Conservation (phyloP, 805 yeast genomes). For the Scheffersomyces ergatensis region DNA sequence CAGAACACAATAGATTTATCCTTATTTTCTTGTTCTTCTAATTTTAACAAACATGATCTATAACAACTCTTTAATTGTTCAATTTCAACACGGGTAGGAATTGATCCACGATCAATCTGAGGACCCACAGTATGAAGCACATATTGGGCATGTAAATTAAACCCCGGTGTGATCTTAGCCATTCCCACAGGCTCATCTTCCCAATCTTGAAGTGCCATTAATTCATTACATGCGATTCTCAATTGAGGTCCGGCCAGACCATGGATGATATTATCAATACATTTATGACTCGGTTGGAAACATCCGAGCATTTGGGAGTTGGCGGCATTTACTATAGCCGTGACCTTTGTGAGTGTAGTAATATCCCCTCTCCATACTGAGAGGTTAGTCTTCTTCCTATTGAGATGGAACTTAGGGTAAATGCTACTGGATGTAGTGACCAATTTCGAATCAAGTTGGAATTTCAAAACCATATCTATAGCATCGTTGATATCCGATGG, state of each 20-base stretch:
- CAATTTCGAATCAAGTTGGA: neutral
- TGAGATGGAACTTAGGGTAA: neutral
- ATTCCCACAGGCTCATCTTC: neutral
- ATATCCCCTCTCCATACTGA: conserved; percentile 6
- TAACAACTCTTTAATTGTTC: conserved; percentile 2
- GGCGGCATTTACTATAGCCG: conserved; percentile 5
- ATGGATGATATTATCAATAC: conserved; percentile 6
- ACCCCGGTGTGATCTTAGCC: conserved; percentile 3
- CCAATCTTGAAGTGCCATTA: conserved; percentile 1
- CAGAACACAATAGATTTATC: conserved; percentile 3
- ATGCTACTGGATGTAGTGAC: neutral
- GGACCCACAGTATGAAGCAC: conserved; percentile 6
- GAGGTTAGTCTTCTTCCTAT: neutral
- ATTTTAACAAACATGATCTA: neutral
- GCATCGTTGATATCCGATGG: conserved; percentile 1
- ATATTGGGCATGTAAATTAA: conserved; percentile 1
- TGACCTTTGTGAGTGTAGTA: conserved; percentile 1
- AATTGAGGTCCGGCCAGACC: conserved; percentile 4
- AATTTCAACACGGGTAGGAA: neutral
- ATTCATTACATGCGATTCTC: conserved; percentile 2
- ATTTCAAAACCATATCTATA: conserved; percentile 1
- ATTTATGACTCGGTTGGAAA: conserved; percentile 5
- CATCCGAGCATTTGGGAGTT: conserved; percentile 4
- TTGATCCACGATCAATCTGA: neutral
- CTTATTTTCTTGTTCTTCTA: neutral